Conservation (phyloP, 257 asterid species). For the Nicotiana obtusifolia region DNA sequence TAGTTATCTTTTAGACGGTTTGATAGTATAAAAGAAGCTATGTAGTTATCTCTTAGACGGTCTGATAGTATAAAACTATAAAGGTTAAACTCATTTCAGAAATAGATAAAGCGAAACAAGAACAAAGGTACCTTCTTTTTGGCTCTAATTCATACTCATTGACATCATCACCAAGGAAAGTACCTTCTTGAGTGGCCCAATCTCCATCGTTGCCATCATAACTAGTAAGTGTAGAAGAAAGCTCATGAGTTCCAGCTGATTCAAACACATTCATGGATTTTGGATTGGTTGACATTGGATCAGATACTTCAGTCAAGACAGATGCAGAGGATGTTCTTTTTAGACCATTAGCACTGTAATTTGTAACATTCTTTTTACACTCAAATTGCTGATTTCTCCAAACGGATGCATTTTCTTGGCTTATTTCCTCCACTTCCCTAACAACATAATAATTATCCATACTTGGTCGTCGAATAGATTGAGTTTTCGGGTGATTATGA, state of each 20-base stretch:
- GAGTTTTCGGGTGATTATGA: constrained; percentile 36
- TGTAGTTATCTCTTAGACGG: background rate
- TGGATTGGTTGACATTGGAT: constrained; percentile 17
- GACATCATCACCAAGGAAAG: constrained; percentile 38
- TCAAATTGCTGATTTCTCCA: constrained; percentile 18
- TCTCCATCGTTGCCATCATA: constrained; percentile 38
- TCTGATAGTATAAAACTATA: background rate
- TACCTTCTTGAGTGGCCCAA: constrained; percentile 37
- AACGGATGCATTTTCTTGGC: constrained; percentile 20
- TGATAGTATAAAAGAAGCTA: background rate
- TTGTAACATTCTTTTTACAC: constrained; percentile 3
- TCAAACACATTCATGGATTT: constrained; percentile 21
- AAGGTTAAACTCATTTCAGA: background rate
- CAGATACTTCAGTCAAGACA: constrained; percentile 21
- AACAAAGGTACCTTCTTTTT: constrained; percentile 44
- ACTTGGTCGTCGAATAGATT: constrained; percentile 1
- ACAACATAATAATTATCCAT: constrained; percentile 7
- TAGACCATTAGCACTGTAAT: background rate
- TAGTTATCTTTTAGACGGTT: background rate
- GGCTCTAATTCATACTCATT: constrained; percentile 45
- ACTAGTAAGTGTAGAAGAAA: constrained; percentile 22
- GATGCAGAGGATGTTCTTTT: constrained; percentile 26
- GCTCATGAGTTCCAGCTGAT: constrained; percentile 25
- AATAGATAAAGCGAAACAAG: background rate
- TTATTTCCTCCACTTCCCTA: constrained; percentile 19